phyloP scores from a whole-genome alignment of 257 asterid genomes.

The Forsythia suspensa region DNA sequence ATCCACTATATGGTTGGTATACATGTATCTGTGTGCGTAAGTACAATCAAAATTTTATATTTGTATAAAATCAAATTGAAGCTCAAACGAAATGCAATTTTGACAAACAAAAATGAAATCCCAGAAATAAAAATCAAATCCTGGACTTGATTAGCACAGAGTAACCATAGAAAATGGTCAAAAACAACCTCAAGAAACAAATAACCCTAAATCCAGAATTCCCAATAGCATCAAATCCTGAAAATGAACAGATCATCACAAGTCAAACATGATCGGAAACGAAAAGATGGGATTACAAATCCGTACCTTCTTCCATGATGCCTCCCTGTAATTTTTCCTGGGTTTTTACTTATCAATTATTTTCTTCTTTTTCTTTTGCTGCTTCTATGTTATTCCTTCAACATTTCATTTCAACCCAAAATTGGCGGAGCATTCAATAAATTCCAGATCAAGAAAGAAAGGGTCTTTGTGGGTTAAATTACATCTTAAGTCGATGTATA shows the following conservation, averaged over 20 bases:
- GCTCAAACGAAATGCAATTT: neutral
- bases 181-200: conserved; percentile 7
- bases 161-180: neutral
- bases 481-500: neutral
- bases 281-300: neutral
- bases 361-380: no score
- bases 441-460: conserved; percentile 26
- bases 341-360: neutral
- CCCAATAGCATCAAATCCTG: conserved; percentile 5
- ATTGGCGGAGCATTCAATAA: conserved; percentile 37
- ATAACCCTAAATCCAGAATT: conserved; percentile 9
- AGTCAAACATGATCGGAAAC: conserved; percentile 19
- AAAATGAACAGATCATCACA: conserved; percentile 14
- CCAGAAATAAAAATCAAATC: conserved; percentile 20
- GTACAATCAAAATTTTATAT: neutral
- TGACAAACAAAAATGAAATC: neutral
- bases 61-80: neutral
- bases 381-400: conserved; percentile 11
- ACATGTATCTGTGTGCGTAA: neutral
- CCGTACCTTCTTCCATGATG: conserved; percentile 38
- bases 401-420: conserved; percentile 21
- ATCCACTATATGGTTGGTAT: neutral
- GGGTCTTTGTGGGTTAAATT: conserved; percentile 15
- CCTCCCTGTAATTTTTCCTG: conserved; percentile 10
- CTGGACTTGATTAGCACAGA: conserved; percentile 5